Base-by-base conservation (phyloP, 1,284 basidiomycete genomes). In the Cystobasidium sp. region DNA sequence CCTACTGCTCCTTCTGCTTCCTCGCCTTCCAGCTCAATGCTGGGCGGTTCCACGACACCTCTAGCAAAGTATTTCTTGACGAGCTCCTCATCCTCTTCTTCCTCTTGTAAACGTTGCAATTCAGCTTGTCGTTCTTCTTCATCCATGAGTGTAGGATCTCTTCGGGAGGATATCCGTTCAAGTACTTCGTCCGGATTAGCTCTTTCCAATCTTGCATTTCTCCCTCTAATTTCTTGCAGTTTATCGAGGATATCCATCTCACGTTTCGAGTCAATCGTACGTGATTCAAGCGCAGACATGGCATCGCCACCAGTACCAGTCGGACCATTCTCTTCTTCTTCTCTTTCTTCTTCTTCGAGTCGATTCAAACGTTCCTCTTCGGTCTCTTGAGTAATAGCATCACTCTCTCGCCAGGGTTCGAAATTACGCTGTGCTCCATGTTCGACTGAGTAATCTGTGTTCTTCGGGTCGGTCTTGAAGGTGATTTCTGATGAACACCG, bases 221-320 rank as follows among this genome's bases (percentile, higher is more conserved):
- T 86, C 7, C 92, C 91, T 76, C 94, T 87, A 77, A 99, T 92
- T 80, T 98, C 96, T 80, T 97, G 94, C 73, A 99, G 84, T 31
- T 94, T 93, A 82, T 99, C 96, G 78, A 98, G 86, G 72, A 97
- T 91, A 80, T 99, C 97, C 96, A 99, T 99, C 84, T 99, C 97
- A 73, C 95, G 87, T 82, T 96, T 93, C 46, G 91, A 92, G 82
- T 96, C 93, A 64, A 90, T 86, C 61, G 93, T 95, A 67, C 92
- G 88, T 81, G 92, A 92, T 86, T 99, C 97, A 41, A 99, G 86
- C 41, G 89, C 91, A 80, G 94, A 94, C 97, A 99, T 99, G 5
- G 95, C 94, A 81, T 99, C 96, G 80, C 92, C 81, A 18, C 61
- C 46, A 7, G 44, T 31, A 20, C 46, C 61, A 16, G 22, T 47